These are phyloP conservation scores for Mycena citricolor DNA, from an alignment of 1,284 basidiomycete genomes.

Conservation along the genomic window DNA sequence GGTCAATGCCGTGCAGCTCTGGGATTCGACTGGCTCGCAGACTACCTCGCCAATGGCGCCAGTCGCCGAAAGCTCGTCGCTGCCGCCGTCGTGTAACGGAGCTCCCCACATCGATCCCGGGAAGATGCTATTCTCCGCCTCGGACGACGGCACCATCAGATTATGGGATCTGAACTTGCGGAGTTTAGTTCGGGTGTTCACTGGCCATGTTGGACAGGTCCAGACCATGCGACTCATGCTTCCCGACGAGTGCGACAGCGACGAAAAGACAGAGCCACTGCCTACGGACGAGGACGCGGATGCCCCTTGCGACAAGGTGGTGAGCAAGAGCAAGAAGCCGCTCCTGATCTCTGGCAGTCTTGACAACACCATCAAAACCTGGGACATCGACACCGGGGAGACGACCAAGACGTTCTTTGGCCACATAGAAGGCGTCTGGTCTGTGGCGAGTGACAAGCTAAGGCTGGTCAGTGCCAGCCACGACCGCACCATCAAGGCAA, in stretches of 20 bases:
- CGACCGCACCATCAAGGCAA: conserved; percentile 88
- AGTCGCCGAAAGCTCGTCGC: conserved; percentile 15
- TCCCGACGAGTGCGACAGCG: conserved; percentile 47
- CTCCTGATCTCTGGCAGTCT: conserved; percentile 88
- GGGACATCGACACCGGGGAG: conserved; percentile 91
- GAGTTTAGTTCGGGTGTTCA: conserved; percentile 82
- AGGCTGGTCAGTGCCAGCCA: conserved; percentile 91
- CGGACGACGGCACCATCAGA: conserved; percentile 91
- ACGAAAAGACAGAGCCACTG: conserved; percentile 21
- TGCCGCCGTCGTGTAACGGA: conserved; percentile 27
- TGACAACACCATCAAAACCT: conserved; percentile 95
- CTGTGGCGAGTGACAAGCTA: conserved; percentile 89
- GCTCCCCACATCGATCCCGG: conserved; percentile 68
- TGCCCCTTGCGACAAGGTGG: conserved; percentile 1
- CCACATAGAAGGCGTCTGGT: conserved; percentile 97
- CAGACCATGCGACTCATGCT: conserved; percentile 86
- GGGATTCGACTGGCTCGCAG: conserved; percentile 65
- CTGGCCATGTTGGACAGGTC: conserved; percentile 93
- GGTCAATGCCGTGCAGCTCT: conserved; percentile 94
- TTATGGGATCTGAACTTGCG: conserved; percentile 90
- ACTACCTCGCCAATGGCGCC: conserved; percentile 22
- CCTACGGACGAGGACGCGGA: conserved; percentile 11
- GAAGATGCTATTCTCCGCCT: conserved; percentile 95
- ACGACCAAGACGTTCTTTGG: conserved; percentile 89
- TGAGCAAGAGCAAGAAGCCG: conserved; percentile 45